Conservation (phyloP, 192 early-diverging fungal species). For the Coemansia pectinata region DNA sequence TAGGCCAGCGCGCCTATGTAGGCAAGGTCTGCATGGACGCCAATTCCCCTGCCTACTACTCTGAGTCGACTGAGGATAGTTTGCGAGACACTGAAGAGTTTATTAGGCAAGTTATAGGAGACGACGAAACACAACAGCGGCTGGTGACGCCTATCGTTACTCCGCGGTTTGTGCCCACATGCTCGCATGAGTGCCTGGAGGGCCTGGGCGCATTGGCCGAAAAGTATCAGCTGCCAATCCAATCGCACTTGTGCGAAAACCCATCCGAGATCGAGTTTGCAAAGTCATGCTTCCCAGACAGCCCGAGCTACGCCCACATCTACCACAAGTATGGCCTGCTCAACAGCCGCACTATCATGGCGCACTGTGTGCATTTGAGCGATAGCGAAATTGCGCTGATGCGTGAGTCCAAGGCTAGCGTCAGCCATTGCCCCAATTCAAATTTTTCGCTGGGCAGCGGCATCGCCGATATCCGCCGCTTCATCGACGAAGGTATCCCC, state of each 20-base stretch:
- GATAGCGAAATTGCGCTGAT: slow-evolving; percentile 71
- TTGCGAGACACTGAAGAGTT: slow-evolving; percentile 68
- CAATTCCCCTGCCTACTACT: slow-evolving; percentile 77
- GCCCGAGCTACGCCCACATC: slow-evolving; percentile 70
- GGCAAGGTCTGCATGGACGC: slow-evolving; percentile 98
- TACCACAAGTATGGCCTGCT: slow-evolving; percentile 78
- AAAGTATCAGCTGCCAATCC: slow-evolving; percentile 77
- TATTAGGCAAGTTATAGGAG: slow-evolving; percentile 58
- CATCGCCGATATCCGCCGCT: slow-evolving; percentile 73
- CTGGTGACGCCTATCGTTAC: slow-evolving; percentile 83
- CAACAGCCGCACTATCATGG: slow-evolving; percentile 78
- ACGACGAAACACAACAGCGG: slow-evolving; percentile 4
- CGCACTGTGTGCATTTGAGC: slow-evolving; percentile 89
- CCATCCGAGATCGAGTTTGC: slow-evolving; percentile 75
- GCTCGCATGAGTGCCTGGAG: slow-evolving; percentile 67
- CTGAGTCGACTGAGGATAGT: slow-evolving; percentile 69
- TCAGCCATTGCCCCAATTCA: slow-evolving; percentile 91
- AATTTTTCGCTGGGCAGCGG: slow-evolving; percentile 88
- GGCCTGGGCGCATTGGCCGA: slow-evolving; percentile 71
- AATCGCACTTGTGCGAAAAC: slow-evolving; percentile 93
- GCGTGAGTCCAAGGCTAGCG: slow-evolving; percentile 64
- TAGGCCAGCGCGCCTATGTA: slow-evolving; percentile 91
- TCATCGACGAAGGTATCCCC: slow-evolving; percentile 71
- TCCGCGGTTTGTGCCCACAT: slow-evolving; percentile 90
- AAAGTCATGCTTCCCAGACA: slow-evolving; percentile 70